These are phyloP conservation scores for Prunus davidiana DNA, from an alignment of 306 rosid genomes.

Conservation along the genomic window DNA sequence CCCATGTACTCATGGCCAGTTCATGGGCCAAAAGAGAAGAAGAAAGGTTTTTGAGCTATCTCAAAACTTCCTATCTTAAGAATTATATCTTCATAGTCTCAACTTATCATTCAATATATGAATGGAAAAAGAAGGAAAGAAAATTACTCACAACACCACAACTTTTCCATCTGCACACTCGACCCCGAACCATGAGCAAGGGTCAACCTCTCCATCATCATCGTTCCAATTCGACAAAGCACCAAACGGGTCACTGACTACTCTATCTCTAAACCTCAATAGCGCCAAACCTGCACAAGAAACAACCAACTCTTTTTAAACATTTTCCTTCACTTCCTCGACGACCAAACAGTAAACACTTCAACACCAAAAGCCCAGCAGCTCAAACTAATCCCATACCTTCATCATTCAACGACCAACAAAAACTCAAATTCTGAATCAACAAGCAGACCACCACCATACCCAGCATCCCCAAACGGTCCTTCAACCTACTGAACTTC, in stretches of 20 bases:
- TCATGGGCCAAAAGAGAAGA: background rate
- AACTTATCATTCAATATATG: background rate
- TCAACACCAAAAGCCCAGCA: conserved; percentile 9
- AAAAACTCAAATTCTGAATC: conserved; percentile 45
- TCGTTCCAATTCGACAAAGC: conserved; percentile 77
- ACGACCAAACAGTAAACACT: conserved; percentile 2
- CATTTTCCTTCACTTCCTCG: conserved; percentile 14
- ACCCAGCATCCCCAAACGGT: conserved; percentile 18
- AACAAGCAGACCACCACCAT: conserved; percentile 37
- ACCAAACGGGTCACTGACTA: conserved; percentile 68
- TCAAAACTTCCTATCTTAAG: background rate
- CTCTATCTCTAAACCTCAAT: conserved; percentile 62
- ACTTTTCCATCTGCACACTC: conserved; percentile 77
- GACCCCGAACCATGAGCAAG: conserved; percentile 83
- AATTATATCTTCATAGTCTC: background rate
- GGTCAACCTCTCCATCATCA: conserved; percentile 45
- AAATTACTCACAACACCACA: conserved; percentile 61
- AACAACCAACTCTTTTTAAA: conserved; percentile 7
- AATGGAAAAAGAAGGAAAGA: background rate
- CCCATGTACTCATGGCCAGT: background rate
- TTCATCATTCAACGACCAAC: conserved; percentile 76
- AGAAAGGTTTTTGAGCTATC: background rate
- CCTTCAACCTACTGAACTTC: conserved; percentile 43
- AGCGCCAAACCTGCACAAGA: conserved; percentile 71
- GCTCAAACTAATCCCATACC: conserved; percentile 37